Evolutionary conservation across 2,329 filamentous ascomycete genomes (phyloP).

Genomic region (Fusarium nelsonii): DNA sequence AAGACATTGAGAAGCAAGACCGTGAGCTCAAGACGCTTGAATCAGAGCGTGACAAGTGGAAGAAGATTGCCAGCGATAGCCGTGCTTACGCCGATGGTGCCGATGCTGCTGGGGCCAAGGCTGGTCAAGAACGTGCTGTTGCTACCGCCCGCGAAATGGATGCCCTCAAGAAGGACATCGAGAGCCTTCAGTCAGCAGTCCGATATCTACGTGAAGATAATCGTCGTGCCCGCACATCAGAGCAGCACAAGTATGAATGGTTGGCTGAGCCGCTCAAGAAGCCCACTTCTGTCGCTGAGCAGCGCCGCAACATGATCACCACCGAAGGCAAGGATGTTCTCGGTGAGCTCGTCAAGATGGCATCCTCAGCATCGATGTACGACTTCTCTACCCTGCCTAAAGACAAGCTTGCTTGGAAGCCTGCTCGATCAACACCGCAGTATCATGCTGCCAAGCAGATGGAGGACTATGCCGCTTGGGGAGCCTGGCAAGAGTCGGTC

Average conservation of each 20-base stretch:
- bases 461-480: constrained; percentile 75
- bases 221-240: constrained; percentile 68
- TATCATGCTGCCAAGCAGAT: constrained; percentile 74
- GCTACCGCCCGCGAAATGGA: constrained; percentile 81
- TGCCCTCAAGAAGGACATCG: constrained; percentile 75
- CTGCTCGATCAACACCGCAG: constrained; percentile 71
- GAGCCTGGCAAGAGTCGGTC: constrained; percentile 68
- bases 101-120: constrained; percentile 65
- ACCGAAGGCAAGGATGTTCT: constrained; percentile 74
- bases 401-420: constrained; percentile 75
- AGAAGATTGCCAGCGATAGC: constrained; percentile 75
- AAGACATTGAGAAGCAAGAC: constrained; percentile 75
- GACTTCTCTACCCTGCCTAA: constrained; percentile 69
- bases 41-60: constrained; percentile 76
- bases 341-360: constrained; percentile 73
- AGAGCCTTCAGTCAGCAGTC: constrained; percentile 72
- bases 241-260: constrained; percentile 71
- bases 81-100: constrained; percentile 66
- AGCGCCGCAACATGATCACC: constrained; percentile 64
- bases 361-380: constrained; percentile 67
- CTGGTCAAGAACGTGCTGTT: constrained; percentile 74
- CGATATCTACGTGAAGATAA: constrained; percentile 77
- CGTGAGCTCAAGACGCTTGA: constrained; percentile 74
- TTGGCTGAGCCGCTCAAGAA: constrained; percentile 69
- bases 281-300: constrained; percentile 58